A percentile compares a stretch with the other conserved stretches of the same genome.
These are phyloP conservation scores for Cydonia oblonga DNA, from an alignment of 331 rosid species.

Conservation along the genomic window DNA sequence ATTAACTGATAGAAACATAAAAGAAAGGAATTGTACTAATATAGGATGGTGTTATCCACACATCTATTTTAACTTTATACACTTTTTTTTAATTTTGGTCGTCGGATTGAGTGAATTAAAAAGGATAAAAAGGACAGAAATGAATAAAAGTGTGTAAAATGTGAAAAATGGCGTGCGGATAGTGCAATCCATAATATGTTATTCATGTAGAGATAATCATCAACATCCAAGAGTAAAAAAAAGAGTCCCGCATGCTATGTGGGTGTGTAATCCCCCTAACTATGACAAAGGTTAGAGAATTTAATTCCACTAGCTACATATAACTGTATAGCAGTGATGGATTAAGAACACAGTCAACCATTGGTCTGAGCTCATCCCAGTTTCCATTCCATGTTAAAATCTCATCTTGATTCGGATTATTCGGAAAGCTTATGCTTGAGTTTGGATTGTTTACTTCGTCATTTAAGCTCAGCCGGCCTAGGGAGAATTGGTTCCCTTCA, in stretches of 20 bases:
- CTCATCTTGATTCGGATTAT: not conserved
- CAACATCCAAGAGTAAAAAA: not conserved
- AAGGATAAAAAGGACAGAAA: too few relatives aligned
- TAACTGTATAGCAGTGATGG: not conserved
- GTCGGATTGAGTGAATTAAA: too few relatives aligned
- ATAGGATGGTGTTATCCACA: too few relatives aligned
- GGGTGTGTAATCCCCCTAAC: not conserved
- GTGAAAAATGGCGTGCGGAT: too few relatives aligned
- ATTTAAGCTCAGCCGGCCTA: slow-evolving; percentile 1
- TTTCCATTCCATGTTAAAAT: slow-evolving; percentile 9
- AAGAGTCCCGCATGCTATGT: not conserved
- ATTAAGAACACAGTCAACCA: slow-evolving; percentile 14
- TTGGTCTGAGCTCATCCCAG: slow-evolving; percentile 32
- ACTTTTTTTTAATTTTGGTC: too few relatives aligned
- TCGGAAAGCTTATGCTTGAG: not conserved
- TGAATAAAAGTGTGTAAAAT: too few relatives aligned
- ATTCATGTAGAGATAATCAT: not conserved
- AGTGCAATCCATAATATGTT: too few relatives aligned
- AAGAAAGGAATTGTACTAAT: not conserved
- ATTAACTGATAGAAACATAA: not conserved
- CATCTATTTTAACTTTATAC: too few relatives aligned
- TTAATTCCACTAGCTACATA: not conserved
- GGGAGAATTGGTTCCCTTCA: not conserved
- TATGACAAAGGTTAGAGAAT: too few relatives aligned
- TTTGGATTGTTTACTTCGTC: slow-evolving; percentile 6